Evolutionary conservation across 768 basidiomycete species (phyloP).

Genomic region (Mycena sanguinolenta): DNA sequence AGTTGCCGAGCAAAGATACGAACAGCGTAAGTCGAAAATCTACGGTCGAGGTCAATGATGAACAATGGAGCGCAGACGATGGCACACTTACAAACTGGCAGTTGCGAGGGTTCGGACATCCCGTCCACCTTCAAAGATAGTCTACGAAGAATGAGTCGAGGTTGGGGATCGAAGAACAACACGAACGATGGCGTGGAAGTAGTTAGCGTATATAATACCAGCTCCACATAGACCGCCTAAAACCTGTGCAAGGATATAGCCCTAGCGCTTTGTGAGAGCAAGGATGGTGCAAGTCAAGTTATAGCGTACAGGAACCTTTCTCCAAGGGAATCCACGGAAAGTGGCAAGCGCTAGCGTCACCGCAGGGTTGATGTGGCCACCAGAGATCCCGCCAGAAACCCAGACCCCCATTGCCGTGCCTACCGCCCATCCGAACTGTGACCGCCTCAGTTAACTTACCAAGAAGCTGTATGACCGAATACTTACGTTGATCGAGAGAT

Average conservation of each 20-base stretch:
- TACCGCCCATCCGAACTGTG: constrained; percentile 65
- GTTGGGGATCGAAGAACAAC: not conserved
- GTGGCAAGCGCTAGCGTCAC: constrained; percentile 79
- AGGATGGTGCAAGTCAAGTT: not conserved
- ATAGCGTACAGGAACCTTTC: constrained; percentile 72
- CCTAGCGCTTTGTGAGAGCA: constrained; percentile 32
- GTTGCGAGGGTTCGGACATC: constrained; percentile 68
- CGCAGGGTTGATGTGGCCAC: constrained; percentile 83
- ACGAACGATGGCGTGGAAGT: constrained; percentile 72
- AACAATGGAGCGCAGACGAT: not conserved
- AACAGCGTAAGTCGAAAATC: constrained; percentile 72
- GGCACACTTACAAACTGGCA: constrained; percentile 52
- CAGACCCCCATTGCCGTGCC: constrained; percentile 80
- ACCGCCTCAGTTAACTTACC: not conserved
- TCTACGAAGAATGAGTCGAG: constrained; percentile 9
- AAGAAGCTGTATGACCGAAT: not conserved
- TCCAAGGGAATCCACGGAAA: constrained; percentile 83
- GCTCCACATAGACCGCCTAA: constrained; percentile 75
- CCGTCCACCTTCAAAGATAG: constrained; percentile 70
- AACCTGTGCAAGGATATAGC: constrained; percentile 74
- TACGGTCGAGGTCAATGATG: not conserved
- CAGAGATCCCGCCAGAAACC: constrained; percentile 75
- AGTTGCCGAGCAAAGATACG: constrained; percentile 35
- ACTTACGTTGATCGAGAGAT: too few species aligned
- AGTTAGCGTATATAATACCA: constrained; percentile 74